Base-by-base conservation (phyloP, 2,329 filamentous ascomycete genomes). In the Lachnellula occidentalis region DNA sequence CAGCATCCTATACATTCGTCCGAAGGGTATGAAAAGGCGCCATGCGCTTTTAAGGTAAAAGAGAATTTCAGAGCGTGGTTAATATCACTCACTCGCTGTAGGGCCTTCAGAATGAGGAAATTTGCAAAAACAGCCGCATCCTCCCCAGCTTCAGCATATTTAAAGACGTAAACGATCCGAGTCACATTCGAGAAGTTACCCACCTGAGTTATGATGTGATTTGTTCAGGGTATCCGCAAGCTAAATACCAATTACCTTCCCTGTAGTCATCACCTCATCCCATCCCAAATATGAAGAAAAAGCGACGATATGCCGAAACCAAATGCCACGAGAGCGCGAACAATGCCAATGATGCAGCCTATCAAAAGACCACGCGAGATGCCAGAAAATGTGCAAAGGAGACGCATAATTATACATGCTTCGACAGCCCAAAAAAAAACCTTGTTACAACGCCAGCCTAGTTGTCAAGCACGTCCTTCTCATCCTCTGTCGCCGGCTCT, bases 401-500 rank as follows among this genome's bases (percentile, higher is more conserved):
- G 43, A 48, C 34, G 31, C 54, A 34, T 45, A 46, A 19, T 58
- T 56, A 49, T 62, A 61, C 61, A 64, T 51, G 51, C 49, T 55
- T 14, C 24, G 15, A 34, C 36, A 39, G 41, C 21, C 17, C n/a
- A n/a, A n/a, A n/a, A 47, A 39, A 52, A 50, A 46, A 53, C 58
- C n/a, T n/a, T n/a, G 60, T 62, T 59, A 56, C 53, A 59, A 45
- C 14, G 19, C 31, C 7, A 24, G 31, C 7, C 50, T 48, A 64
- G 48, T 57, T 67, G 46, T 64, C 60, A 34, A 68, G 59, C 22
- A 63, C 61, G 61, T 70, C 67, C 54, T 59, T 60, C 51, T 69
- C 67, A 54, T 64, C 67, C 55, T 70, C 68, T 14, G 60, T 64
- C 27, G 66, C 58, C 11, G 56, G 57, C 34, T 64, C 45, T 14